phyloP scores from a whole-genome alignment of 106 monocot species.

The Chionographis japonica region DNA sequence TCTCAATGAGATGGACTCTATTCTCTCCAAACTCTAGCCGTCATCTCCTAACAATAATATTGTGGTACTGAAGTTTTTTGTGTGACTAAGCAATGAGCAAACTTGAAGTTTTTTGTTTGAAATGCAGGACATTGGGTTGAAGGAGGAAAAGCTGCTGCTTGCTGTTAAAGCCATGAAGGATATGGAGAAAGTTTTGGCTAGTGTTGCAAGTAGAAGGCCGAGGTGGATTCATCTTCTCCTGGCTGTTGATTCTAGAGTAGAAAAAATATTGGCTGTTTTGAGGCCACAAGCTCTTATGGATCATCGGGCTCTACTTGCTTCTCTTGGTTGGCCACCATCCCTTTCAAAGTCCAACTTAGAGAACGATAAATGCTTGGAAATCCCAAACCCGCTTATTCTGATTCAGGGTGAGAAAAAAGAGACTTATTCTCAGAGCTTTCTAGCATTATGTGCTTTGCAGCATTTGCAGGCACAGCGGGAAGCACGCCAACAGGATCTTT shows the following conservation, averaged over 20 bases:
- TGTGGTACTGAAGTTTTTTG: no score
- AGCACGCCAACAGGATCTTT: conserved; percentile 4
- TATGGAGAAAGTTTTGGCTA: conserved; percentile 48
- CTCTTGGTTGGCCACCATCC: conserved; percentile 75
- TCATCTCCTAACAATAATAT: no score
- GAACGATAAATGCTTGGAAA: conserved; percentile 13
- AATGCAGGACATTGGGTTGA: conserved; percentile 34
- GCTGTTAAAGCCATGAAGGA: conserved; percentile 42
- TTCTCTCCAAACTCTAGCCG: no score
- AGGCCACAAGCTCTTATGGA: conserved; percentile 58
- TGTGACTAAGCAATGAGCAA: no score
- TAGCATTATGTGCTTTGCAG: conserved; percentile 60
- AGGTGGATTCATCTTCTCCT: conserved; percentile 45
- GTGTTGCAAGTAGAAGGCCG: conserved; percentile 18
- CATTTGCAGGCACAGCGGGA: conserved; percentile 35
- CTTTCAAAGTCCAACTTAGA: conserved; percentile 25
- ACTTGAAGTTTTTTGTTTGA: neutral
- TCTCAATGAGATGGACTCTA: no score
- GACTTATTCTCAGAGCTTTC: conserved; percentile 50
- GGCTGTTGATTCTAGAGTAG: conserved; percentile 71
- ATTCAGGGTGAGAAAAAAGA: conserved; percentile 55
- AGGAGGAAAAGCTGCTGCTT: conserved; percentile 44
- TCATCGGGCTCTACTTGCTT: conserved; percentile 54
- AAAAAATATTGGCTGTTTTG: conserved; percentile 42
- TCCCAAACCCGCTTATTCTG: conserved; percentile 46